Base-by-base conservation (phyloP, 192 early-diverging fungal genomes). In the Fimicolochytrium jonesii region DNA sequence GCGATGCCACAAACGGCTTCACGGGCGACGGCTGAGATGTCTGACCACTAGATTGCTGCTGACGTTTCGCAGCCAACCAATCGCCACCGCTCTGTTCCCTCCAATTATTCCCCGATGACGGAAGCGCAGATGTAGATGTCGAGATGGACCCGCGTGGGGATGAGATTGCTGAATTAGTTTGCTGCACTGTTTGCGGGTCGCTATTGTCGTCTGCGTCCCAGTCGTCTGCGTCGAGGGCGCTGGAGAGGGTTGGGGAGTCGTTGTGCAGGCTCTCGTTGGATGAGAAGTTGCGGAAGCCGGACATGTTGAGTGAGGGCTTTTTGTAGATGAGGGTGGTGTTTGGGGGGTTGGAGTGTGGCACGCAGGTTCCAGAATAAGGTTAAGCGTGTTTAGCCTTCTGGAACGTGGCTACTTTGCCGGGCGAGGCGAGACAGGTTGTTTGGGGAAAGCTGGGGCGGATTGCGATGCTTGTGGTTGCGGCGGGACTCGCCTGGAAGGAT, bases 201-300 rank as follows among this genome's bases (percentile, higher is more conserved):
- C 25, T 11, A 17, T 34, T 42, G 35, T 64, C 56, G 50, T 61
- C 69, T 26, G 37, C 28, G 15, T 60, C 32, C 70, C 70, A 72
- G 37, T 72, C 70, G 66, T 72, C 70, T 31, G 66, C 70, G 55
- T 72, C 70, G 0, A 64, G 22, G 9, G 64, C 66, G 42, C 46
- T 53, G 25, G 42, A 46, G 3, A 72, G 44, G 9, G 70, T 72
- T 28, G 61, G 61, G 44, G 41, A 35, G 44, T 35, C 28, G 2
- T 34, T 44, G n/a, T 13, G 32, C 30, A 67, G 33, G 15, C 61
- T 31, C 22, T 30, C 51, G 0, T 29, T 26, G 18, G 43, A 36
- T 9, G 43, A 54, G 59, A 67, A 71, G 51, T 71, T 58, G 44
- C 62, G 33, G 56, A 71, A 70, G 41, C 68, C 63, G 11, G 59